Percentiles rank a stretch among this genome's conserved stretches.
Evolutionary conservation across 495 filamentous ascomycete species (phyloP).

Genomic region (Amorphotheca resinae): DNA sequence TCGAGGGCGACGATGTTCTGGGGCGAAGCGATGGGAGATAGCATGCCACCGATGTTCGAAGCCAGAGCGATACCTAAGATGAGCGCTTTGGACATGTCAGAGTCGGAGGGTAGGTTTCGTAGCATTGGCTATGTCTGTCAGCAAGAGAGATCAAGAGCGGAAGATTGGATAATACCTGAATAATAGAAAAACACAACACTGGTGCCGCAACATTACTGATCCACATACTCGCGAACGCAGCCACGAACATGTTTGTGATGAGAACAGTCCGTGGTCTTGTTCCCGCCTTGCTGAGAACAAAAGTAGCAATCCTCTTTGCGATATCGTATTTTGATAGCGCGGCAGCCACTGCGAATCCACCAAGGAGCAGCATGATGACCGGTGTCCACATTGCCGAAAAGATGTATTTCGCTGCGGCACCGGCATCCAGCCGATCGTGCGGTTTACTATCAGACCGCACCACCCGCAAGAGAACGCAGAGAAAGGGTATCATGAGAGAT

Average conservation of each 20-base stretch:
- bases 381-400: conserved; percentile 98
- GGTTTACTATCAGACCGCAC: conserved; percentile 65
- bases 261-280: conserved; percentile 79
- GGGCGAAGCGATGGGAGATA: conserved; percentile 90
- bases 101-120: conserved; percentile 81
- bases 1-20: conserved; percentile 95
- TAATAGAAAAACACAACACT: conserved; percentile 96
- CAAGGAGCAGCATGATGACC: conserved; percentile 95
- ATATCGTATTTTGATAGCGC: conserved; percentile 96
- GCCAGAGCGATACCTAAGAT: conserved; percentile 94
- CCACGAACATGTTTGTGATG: conserved; percentile 95
- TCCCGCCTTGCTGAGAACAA: conserved; percentile 94
- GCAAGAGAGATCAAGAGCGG: neutral
- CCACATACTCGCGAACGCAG: conserved; percentile 96
- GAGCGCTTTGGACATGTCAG: conserved; percentile 84
- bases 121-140: conserved; percentile 58
- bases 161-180: conserved; percentile 51
- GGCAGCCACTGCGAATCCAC: conserved; percentile 91
- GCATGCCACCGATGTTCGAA: conserved; percentile 90
- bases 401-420: conserved; percentile 64
- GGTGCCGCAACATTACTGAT: conserved; percentile 97
- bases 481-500: conserved; percentile 82
- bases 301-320: conserved; percentile 90
- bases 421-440: conserved; percentile 54
- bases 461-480: conserved; percentile 76